Base-by-base conservation (phyloP, 1,139 yeast genomes). In the Yamadazyma atlantica region DNA sequence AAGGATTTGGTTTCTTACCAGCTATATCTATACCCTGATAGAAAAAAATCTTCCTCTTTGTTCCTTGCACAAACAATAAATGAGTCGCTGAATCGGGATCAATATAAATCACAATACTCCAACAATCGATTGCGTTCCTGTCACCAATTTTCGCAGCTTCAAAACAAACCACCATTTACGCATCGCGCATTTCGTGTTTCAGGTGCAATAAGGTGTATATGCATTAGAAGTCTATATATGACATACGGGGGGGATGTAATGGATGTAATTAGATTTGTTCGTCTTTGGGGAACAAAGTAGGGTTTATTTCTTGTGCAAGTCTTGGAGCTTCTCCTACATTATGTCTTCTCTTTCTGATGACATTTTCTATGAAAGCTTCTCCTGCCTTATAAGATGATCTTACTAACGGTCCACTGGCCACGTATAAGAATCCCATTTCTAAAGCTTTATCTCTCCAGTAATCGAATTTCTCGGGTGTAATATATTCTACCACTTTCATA, bases 341-440 rank as follows among this genome's bases (percentile, higher is more conserved):
- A 48, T 71, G 75, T 54, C 69, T 69, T 58, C 94, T 80, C 66
- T 86, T 86, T 55, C 83, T 82, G 46, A 94, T 73, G 26, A 92
- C 95, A 56, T 92, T 92, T 63, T 94, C 98, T 53, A 94, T 90
- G 55, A 89, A 94, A 1, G 96, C 89, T 62, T 94, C 99, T 45
- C 99, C 99, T 13, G 99, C 99, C 64, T 92, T 94, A 64, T 94
- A 94, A 2, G 96, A 86, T 1, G 97, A 88, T 60, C 99, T 79
- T 12, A 94, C 97, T 53, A 94, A 73, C 5, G 99, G 98, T 3
- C 98, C 98, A 50, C 95, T 84, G 2, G 98, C 98, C 58, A 96
- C 95, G 57, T 94, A 92, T 37, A 89, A 68, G 73, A 94, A 94
- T 1, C 98, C 98, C 79, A 90, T 67, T 33, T 85, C 88, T 58